Conservation (phyloP, 1,284 basidiomycete genomes). For the Malassezia dermatis region DNA sequence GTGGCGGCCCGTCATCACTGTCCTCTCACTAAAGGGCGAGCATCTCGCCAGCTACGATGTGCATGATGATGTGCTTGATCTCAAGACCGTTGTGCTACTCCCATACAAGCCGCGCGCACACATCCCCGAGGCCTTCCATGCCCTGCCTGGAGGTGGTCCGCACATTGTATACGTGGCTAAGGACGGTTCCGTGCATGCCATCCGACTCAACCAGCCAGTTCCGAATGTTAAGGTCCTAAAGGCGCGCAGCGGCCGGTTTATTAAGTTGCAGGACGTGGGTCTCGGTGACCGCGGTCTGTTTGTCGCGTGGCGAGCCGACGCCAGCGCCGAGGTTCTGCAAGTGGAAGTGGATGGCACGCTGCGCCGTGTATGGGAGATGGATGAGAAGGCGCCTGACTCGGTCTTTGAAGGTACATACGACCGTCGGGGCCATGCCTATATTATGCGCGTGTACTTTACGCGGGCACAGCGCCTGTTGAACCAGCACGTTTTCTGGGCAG, state of each 20-base stretch:
- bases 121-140: constrained; percentile 16
- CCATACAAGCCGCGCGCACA: constrained; percentile 25
- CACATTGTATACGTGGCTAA: constrained; percentile 37
- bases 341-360: constrained; percentile 26
- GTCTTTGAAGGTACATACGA: constrained; percentile 55
- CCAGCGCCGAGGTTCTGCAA: constrained; percentile 28
- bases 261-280: constrained; percentile 26
- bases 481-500: constrained; percentile 57
- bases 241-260: constrained; percentile 7
- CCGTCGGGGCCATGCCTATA: constrained; percentile 55
- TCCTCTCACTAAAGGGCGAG: constrained; percentile 24
- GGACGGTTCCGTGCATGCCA: constrained; percentile 29
- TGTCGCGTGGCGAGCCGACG: constrained; percentile 28
- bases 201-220: constrained; percentile 22
- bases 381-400: constrained; percentile 41
- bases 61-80: constrained; percentile 16
- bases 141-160: constrained; percentile 21
- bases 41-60: constrained; percentile 24
- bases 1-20: constrained; percentile 14
- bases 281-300: constrained; percentile 34
- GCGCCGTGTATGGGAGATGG: constrained; percentile 34
- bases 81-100: constrained; percentile 22
- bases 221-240: constrained; percentile 21
- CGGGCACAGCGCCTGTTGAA: constrained; percentile 44
- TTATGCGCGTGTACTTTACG: constrained; percentile 61